Evolutionary conservation across 2,329 filamentous ascomycete species (phyloP).

Genomic region (Tolypocladium cylindrosporum): DNA sequence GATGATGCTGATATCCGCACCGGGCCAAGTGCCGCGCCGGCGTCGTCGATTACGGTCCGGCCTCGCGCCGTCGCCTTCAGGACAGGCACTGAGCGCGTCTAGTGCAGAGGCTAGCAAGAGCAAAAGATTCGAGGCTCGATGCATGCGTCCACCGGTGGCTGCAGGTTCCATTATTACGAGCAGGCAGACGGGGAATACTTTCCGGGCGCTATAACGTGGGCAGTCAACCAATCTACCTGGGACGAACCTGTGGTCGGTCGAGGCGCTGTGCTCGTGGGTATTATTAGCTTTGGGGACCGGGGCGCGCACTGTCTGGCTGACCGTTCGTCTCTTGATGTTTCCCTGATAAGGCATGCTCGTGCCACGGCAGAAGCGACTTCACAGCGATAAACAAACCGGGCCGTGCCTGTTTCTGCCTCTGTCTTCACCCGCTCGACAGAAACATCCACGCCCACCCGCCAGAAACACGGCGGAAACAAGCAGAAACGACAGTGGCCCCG

Average conservation of each 20-base stretch:
- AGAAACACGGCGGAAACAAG: background rate
- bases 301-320: background rate
- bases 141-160: background rate
- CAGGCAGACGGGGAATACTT: background rate
- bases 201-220: background rate
- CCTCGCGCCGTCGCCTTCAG: background rate
- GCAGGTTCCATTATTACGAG: conserved; percentile 7
- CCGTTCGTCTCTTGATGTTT: background rate
- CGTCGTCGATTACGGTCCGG: background rate
- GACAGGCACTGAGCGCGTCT: background rate
- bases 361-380: background rate
- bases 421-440: background rate
- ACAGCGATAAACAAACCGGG: background rate
- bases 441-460: background rate
- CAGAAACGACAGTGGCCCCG: background rate
- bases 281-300: background rate
- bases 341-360: background rate
- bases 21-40: background rate
- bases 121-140: background rate
- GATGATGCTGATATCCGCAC: background rate
- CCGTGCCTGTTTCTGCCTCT: background rate
- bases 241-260: too few species aligned
- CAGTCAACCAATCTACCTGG: too few species aligned
- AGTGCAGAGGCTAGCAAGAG: background rate
- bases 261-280: background rate